Conservation (phyloP, 352 stramenopile genomes). For the Phytophthora tentaculata region DNA sequence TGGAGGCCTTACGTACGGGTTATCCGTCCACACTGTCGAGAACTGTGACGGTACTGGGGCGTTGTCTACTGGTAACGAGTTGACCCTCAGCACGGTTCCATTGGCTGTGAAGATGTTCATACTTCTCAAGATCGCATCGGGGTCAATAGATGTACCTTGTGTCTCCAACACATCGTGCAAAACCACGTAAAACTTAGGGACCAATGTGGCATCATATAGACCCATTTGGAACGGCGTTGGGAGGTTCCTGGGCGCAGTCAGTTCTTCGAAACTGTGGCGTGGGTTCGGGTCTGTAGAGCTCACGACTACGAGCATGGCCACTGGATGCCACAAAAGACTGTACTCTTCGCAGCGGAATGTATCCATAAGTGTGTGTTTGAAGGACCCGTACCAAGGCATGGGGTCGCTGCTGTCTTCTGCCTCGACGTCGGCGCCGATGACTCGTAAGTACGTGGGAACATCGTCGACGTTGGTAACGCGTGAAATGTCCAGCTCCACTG, state of each 20-base stretch:
- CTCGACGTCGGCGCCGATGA: conserved; percentile 52
- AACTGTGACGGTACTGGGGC: conserved; percentile 39
- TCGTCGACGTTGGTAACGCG: conserved; percentile 62
- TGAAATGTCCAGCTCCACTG: conserved; percentile 73
- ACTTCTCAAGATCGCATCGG: conserved; percentile 75
- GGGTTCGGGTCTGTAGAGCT: conserved; percentile 86
- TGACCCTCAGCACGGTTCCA: conserved; percentile 69
- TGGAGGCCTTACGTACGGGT: conserved; percentile 69
- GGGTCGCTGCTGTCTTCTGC: conserved; percentile 45
- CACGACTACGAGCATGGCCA: conserved; percentile 78
- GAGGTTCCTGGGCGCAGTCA: conserved; percentile 53
- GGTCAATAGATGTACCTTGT: conserved; percentile 79
- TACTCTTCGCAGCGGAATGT: conserved; percentile 87
- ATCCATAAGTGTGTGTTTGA: conserved; percentile 81
- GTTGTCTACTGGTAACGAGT: conserved; percentile 56
- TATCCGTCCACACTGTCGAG: conserved; percentile 47
- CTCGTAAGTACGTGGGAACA: conserved; percentile 69
- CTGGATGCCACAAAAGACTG: conserved; percentile 75
- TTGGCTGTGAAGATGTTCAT: conserved; percentile 60
- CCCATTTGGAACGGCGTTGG: conserved; percentile 71
- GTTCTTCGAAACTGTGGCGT: conserved; percentile 75
- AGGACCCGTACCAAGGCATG: conserved; percentile 83
- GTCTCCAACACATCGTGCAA: conserved; percentile 87
- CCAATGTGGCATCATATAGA: conserved; percentile 77
- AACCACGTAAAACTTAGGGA: conserved; percentile 89